Base-by-base conservation (phyloP, 2,329 filamentous ascomycete genomes). In the Pyrenophora graminea region DNA sequence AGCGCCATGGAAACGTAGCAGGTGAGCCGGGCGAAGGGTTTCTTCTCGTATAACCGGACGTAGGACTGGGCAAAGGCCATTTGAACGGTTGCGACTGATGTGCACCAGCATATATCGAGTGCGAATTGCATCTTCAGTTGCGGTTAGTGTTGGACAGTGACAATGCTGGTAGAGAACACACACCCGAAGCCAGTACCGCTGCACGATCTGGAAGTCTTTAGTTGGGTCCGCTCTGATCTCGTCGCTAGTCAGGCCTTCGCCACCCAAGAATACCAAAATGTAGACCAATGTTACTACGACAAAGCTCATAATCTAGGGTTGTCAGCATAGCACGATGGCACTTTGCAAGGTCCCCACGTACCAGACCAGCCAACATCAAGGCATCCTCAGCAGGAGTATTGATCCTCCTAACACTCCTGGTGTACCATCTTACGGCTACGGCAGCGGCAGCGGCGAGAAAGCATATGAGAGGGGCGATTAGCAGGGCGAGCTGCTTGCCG, bases 91-190 rank as follows among this genome's bases (percentile, higher is more conserved):
- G 56, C 49, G 38, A 63, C 43, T 8, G 60, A 61, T 10, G 56
- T 59, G 27, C 58, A 58, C 60, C 60, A 63, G 49, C 58, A 63
- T 17, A 56, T 54, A 25, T 63, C 58, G 41, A 63, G 47, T 25
- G 58, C 54, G 36, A 63, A 60, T 52, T 63, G 58, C 19, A 57
- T 56, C 58, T 63, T 46, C 32, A 6, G 19, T 7, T 2, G 17
- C 9, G 17, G 32, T 58, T 41, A 57, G 53, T 39, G 23, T n/a
- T 32, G 8, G 8, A n/a, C 12, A 5, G 7, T 7, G 13, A 12
- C 6, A 12, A 17, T 8, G 12, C 13, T 17, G 8, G 34, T 41
- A 6, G 27, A 13, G 34, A 15, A 21, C 6, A 51, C 50, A 25
- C 53, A 58, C 50, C 31, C 51, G 36, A 21, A 59, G 25, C 58